A percentile compares a stretch with the other conserved stretches of the same genome.
These are phyloP conservation scores for Elsinoe perseae DNA, from an alignment of 2,329 filamentous ascomycete genomes.

Conservation along the genomic window DNA sequence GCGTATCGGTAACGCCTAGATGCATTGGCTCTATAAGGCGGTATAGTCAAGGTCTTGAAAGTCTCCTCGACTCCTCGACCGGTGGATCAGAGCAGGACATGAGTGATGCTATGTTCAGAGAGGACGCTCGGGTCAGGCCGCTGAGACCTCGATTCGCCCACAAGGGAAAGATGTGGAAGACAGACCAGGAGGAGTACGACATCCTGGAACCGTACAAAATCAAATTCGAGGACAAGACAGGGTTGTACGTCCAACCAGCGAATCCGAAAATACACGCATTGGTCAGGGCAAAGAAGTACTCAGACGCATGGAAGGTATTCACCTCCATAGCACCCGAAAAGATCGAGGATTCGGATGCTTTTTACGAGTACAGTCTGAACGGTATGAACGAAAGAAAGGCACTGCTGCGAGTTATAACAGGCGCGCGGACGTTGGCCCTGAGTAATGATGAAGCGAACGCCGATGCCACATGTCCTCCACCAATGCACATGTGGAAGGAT, in stretches of 20 bases:
- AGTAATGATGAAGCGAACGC: background rate
- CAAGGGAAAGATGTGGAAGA: background rate
- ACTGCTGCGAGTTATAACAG: background rate
- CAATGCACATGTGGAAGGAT: background rate
- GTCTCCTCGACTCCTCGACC: background rate
- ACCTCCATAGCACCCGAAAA: too few species aligned
- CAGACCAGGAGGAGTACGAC: too few species aligned
- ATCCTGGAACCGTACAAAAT: background rate
- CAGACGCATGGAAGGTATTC: too few species aligned
- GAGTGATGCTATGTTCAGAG: background rate
- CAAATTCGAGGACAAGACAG: background rate
- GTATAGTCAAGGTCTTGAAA: conserved; percentile 6
- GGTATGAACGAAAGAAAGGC: background rate
- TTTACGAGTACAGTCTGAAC: background rate
- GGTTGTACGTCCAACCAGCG: too few species aligned
- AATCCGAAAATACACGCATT: too few species aligned
- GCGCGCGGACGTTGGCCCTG: background rate
- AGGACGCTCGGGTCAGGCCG: too few species aligned
- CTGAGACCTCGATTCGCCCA: background rate
- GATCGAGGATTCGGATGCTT: background rate
- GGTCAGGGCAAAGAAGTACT: too few species aligned
- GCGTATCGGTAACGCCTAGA: background rate
- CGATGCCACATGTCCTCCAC: background rate
- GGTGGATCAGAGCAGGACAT: background rate
- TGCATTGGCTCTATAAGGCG: background rate